Evolutionary conservation across 169 alveolate genomes (phyloP), one percentile per base, ranked within the genome.

Genomic region (Theileria orientalis): DNA sequence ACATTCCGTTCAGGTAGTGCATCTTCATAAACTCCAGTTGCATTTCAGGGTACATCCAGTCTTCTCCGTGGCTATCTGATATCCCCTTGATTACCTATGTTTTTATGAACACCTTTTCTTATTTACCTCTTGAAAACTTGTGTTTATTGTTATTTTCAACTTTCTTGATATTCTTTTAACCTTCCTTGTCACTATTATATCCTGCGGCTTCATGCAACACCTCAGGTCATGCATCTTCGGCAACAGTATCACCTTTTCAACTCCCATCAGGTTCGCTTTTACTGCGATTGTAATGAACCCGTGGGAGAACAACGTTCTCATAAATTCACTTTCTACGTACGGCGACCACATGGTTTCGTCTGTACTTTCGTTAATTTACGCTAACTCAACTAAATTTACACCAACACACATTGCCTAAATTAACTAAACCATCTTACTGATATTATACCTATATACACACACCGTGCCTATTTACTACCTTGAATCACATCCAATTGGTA

Each of bases 11-110:
- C 5, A 19, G 8, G 13, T 29, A 60, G 61, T 51, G 33, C 11
- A 51, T 7, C 33, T 27, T 51, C 9, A 23, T 6, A 74, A 87
- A 87, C 57, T 73, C 91, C 21, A 37, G 57, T 42, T 76, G 86
- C 42, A 87, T 67, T 60, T 70, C 84, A 1, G 93, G 91, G 57
- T 87, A 87, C 69, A 87, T 44, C 93, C 93, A 87, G 56, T 87
- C 83, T 27, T 83, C 84, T 14, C 93, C 93, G 51, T 83, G 91
- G 46, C 83, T 84, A 32, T 83, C 76, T 13, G 78, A 85, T 29
- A 87, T 87, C 0, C 91, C 93, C 3, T 42, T 62, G 44, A 87
- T 51, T 14, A 87, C 93, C 87, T 79, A 41, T 54, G 29, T 25
- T 16, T 13, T 16, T 19, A 21, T 19, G 32, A 27, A 35, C 35